phyloP scores from a whole-genome alignment of 2,329 filamentous ascomycete genomes.

The Cordyceps militaris region DNA sequence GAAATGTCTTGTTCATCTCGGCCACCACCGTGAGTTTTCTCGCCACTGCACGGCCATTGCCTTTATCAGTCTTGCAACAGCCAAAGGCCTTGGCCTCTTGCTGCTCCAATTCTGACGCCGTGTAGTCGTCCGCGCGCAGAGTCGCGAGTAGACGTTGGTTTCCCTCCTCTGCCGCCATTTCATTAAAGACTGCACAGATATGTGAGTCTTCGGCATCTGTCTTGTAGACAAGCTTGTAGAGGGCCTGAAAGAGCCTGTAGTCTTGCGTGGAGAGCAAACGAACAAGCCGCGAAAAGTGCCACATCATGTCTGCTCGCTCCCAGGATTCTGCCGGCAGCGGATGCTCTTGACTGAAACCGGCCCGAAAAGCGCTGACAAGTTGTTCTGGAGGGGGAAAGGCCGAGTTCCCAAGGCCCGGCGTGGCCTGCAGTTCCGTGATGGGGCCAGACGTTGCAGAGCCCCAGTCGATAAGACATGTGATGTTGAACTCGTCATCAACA shows the following conservation, averaged over 20 bases:
- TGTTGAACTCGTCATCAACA: constrained; percentile 20
- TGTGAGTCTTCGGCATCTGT: not conserved
- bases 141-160: constrained; percentile 13
- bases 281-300: constrained; percentile 15
- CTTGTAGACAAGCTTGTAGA: constrained; percentile 15
- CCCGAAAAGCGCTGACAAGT: constrained; percentile 11
- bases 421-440: constrained; percentile 12
- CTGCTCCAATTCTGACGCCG: constrained; percentile 3
- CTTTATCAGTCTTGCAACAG: not conserved
- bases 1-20: not conserved
- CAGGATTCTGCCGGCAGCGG: not conserved
- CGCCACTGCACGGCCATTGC: not conserved
- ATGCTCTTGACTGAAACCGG: constrained; percentile 8
- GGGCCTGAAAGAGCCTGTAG: constrained; percentile 9
- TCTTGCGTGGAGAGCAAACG: constrained; percentile 18
- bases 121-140: constrained; percentile 14
- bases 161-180: constrained; percentile 3
- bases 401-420: constrained; percentile 1
- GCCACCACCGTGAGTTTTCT: constrained; percentile 6
- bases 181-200: constrained; percentile 12
- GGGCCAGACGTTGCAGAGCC: constrained; percentile 15
- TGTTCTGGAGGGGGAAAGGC: not conserved
- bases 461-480: constrained; percentile 23
- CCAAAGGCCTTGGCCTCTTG: not conserved
- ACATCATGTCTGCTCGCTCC: constrained; percentile 14